Conservation (phyloP, 2,329 filamentous ascomycete genomes). For the Zymoseptoria crescenta region DNA sequence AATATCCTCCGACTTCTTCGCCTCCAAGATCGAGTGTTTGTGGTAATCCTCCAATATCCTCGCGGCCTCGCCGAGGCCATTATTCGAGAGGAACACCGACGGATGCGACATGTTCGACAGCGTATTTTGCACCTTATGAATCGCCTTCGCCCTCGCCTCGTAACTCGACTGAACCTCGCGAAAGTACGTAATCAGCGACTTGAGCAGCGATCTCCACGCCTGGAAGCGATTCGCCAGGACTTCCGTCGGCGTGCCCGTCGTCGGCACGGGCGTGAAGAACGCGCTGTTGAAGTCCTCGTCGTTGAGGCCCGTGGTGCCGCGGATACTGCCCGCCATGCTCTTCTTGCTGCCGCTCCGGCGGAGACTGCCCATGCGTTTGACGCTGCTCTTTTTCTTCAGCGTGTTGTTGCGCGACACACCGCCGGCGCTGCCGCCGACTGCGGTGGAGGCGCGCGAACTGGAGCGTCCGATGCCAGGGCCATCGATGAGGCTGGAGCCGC, state of each 20-base stretch:
- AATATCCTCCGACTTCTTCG: conserved; percentile 82
- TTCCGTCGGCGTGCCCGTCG: conserved; percentile 78
- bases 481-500: background rate
- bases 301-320: conserved; percentile 59
- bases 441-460: conserved; percentile 44
- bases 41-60: conserved; percentile 76
- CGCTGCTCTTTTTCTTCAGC: conserved; percentile 77
- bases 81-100: conserved; percentile 65
- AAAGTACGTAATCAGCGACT: conserved; percentile 90
- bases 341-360: conserved; percentile 72
- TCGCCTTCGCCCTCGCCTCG: conserved; percentile 72
- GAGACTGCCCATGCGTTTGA: conserved; percentile 66
- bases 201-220: conserved; percentile 91
- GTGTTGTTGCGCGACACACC: conserved; percentile 59
- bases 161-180: conserved; percentile 85
- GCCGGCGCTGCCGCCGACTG: conserved; percentile 26
- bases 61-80: conserved; percentile 81
- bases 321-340: conserved; percentile 80
- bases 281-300: conserved; percentile 69
- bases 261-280: conserved; percentile 85
- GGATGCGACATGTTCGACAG: conserved; percentile 74
- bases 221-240: conserved; percentile 81
- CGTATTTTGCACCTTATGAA: conserved; percentile 74
- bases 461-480: conserved; percentile 49
- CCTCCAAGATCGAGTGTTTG: conserved; percentile 68